Base-by-base conservation (phyloP, 2,329 filamentous ascomycete genomes). In the Tolypocladium capitatum region DNA sequence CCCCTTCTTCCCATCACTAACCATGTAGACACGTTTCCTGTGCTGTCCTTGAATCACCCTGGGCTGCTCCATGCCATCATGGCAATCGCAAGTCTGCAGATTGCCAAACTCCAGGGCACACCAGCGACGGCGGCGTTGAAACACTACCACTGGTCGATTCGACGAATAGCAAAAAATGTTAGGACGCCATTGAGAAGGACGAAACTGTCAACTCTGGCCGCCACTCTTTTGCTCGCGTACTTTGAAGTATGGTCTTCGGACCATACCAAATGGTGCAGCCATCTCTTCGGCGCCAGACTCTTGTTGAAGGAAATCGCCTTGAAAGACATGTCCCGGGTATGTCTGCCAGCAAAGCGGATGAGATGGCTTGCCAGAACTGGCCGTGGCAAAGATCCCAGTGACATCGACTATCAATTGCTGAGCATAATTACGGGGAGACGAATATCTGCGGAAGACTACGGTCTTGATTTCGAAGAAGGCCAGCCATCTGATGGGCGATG, bases 231-330 rank as follows among this genome's bases (percentile, higher is more conserved):
- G 8, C 74, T 98, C 8, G 87, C 83, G 0, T 97, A 89, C 62
- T 97, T 94, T 58, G 92, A 97, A 63, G 86, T 96, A 18, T 92
- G 91, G 82, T 85, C 84, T 33, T 91, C 89, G 21, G 91, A 98
- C 55, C 91, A 97, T 58, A 81, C 84, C 48, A 95, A 95, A 63
- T 98, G 92, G 92, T 92, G 86, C 58, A 91, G 86, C 52, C 92
- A 97, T 65, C 71, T 97, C 34, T 80, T 86, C 43, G 92, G 92
- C 13, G 86, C 88, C 10, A 81, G 84, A 36, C 84, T 90, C 52
- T 74, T 97, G 30, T 74, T 97, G 27, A 77, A 79, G 46, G 90
- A 97, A 60, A 84, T 94, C 38, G 84, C 92, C 45, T 86, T 89
- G 51, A 74, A 75, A 10, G 74, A 78, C 2, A 83, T 90, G 70